These are phyloP conservation scores for Pythium aquatile DNA, from an alignment of 352 stramenopile species.

Conservation along the genomic window DNA sequence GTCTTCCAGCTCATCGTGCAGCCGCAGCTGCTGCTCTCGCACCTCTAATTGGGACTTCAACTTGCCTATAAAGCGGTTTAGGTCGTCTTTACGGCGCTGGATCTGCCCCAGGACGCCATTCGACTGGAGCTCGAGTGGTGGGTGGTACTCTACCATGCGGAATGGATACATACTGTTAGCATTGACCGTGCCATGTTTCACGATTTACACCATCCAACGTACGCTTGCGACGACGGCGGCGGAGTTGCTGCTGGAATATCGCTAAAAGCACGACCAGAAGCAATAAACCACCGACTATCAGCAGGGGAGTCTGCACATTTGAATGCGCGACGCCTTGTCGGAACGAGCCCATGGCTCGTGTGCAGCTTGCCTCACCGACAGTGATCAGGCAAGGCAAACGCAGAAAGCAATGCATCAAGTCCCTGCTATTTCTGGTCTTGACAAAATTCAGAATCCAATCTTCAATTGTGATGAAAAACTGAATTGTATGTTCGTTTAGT, in stretches of 20 bases:
- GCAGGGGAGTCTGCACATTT: slow-evolving; percentile 30
- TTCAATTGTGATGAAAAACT: background rate
- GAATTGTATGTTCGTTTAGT: slow-evolving; percentile 29
- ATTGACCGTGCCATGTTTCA: too few relatives aligned
- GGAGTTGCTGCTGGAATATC: slow-evolving; percentile 31
- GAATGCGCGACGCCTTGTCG: slow-evolving; percentile 28
- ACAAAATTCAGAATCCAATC: background rate
- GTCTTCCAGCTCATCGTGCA: slow-evolving; percentile 65
- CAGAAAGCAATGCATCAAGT: too few relatives aligned
- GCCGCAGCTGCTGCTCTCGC: slow-evolving; percentile 55
- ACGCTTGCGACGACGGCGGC: slow-evolving; percentile 13
- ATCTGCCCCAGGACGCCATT: slow-evolving; percentile 48
- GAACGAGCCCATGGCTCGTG: slow-evolving; percentile 37
- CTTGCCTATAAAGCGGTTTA: slow-evolving; percentile 54
- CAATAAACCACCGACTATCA: slow-evolving; percentile 44
- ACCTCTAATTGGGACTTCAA: slow-evolving; percentile 46
- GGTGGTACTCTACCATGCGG: slow-evolving; percentile 36
- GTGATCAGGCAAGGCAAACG: background rate
- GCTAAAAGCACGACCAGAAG: slow-evolving; percentile 37
- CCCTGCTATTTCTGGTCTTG: background rate
- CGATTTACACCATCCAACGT: background rate
- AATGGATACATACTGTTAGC: background rate
- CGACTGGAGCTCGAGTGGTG: slow-evolving; percentile 39
- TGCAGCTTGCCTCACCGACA: background rate
- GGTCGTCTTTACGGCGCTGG: slow-evolving; percentile 57